Evolutionary conservation across 1,139 yeast genomes (phyloP).

Genomic region (Ogataea hybrid): DNA sequence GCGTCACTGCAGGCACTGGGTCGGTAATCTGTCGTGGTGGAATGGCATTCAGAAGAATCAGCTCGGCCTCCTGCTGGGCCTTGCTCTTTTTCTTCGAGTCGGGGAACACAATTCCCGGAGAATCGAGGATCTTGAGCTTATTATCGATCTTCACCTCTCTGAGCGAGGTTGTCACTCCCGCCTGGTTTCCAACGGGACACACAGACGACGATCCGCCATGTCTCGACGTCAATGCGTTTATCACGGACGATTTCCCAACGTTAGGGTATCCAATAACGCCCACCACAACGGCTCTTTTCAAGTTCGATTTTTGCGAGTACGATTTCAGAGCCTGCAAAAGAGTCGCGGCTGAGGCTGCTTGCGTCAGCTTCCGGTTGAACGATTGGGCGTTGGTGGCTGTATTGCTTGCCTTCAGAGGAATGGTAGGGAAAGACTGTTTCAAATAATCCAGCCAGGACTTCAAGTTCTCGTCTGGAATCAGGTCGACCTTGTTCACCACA

Average conservation of each 20-base stretch:
- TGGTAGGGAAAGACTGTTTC: conserved; percentile 83
- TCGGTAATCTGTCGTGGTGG: conserved; percentile 87
- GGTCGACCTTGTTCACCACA: conserved; percentile 87
- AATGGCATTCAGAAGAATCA: conserved; percentile 83
- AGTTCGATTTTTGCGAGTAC: conserved; percentile 77
- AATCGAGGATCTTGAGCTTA: conserved; percentile 84
- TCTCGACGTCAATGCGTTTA: conserved; percentile 83
- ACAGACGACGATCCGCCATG: conserved; percentile 71
- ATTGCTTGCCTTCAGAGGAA: conserved; percentile 67
- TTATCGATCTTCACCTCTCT: conserved; percentile 92
- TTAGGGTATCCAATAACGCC: conserved; percentile 98
- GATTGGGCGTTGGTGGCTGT: conserved; percentile 56
- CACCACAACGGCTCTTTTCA: conserved; percentile 88
- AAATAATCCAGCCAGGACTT: conserved; percentile 83
- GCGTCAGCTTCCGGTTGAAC: conserved; percentile 76
- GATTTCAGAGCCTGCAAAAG: conserved; percentile 81
- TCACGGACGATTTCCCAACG: conserved; percentile 92
- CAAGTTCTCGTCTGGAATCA: conserved; percentile 80
- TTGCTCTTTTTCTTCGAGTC: conserved; percentile 49
- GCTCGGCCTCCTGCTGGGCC: conserved; percentile 77
- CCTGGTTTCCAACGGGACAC: conserved; percentile 97
- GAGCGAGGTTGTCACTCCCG: conserved; percentile 92
- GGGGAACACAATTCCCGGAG: conserved; percentile 98
- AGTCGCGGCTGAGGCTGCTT: conserved; percentile 67
- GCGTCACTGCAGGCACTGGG: conserved; percentile 77